phyloP scores from a whole-genome alignment of 768 basidiomycete genomes.

The Mycena vitilis region DNA sequence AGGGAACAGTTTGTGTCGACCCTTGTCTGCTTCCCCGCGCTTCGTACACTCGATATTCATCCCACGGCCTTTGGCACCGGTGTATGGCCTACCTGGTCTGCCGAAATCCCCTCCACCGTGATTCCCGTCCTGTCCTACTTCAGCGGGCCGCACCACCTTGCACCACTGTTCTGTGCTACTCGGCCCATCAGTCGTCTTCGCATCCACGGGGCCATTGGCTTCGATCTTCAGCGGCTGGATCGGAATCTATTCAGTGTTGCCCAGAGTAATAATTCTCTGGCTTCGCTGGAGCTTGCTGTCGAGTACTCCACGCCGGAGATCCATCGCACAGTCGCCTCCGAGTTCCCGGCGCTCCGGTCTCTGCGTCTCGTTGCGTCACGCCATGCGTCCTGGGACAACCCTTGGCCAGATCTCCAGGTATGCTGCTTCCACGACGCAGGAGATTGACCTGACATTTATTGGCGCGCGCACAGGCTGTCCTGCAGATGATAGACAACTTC shows the following conservation, averaged over 20 bases:
- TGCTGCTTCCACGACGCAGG: background rate
- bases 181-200: background rate
- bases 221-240: background rate
- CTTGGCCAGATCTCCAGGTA: background rate
- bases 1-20: background rate
- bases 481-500: background rate
- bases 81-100: background rate
- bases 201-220: background rate
- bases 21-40: background rate
- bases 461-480: background rate
- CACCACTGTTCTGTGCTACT: background rate
- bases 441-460: background rate
- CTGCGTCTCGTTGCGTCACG: background rate
- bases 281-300: background rate
- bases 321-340: background rate
- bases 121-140: background rate
- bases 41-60: constrained; percentile 2
- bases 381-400: background rate
- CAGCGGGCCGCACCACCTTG: background rate
- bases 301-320: background rate
- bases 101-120: background rate
- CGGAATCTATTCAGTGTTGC: background rate
- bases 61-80: background rate
- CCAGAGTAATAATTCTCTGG: background rate
- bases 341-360: constrained; percentile 1